phyloP scores from a whole-genome alignment of 768 basidiomycete species.

The Thelephora aurantiotincta region DNA sequence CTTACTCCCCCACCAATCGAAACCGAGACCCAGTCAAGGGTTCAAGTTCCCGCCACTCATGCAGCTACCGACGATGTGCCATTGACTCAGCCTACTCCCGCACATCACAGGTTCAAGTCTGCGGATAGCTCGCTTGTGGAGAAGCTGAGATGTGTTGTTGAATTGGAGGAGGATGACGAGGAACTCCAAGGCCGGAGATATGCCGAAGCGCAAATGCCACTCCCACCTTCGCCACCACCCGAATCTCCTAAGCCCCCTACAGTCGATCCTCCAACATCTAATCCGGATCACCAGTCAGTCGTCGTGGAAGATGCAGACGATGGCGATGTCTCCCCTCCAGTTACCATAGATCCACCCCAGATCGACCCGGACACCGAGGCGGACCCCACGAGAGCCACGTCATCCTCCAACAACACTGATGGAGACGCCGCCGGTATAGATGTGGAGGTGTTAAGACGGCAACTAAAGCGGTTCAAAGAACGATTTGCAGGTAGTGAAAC shows the following conservation, averaged over 20 bases:
- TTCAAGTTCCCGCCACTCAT: not conserved
- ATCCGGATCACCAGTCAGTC: not conserved
- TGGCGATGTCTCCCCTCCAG: too few species aligned
- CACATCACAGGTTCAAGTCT: too few species aligned
- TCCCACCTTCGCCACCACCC: not conserved
- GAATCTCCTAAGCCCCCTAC: not conserved
- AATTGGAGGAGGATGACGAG: not conserved
- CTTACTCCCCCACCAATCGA: not conserved
- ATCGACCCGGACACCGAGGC: not conserved
- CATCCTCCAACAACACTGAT: too few species aligned
- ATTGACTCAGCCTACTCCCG: not conserved
- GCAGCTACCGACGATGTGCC: not conserved
- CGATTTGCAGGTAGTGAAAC: constrained; percentile 49
- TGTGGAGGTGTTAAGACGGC: constrained; percentile 48
- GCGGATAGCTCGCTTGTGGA: not conserved
- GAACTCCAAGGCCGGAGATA: not conserved
- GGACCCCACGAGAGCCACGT: too few species aligned
- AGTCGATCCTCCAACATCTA: not conserved
- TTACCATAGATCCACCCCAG: not conserved
- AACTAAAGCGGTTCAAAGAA: constrained; percentile 59
- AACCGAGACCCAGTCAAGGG: not conserved
- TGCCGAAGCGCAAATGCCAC: constrained; percentile 2
- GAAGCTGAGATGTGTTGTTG: not conserved
- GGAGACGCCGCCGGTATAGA: constrained; percentile 11
- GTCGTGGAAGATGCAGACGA: too few species aligned